These are phyloP conservation scores for Naganishia onofrii DNA, from an alignment of 768 basidiomycete genomes.

Conservation along the genomic window DNA sequence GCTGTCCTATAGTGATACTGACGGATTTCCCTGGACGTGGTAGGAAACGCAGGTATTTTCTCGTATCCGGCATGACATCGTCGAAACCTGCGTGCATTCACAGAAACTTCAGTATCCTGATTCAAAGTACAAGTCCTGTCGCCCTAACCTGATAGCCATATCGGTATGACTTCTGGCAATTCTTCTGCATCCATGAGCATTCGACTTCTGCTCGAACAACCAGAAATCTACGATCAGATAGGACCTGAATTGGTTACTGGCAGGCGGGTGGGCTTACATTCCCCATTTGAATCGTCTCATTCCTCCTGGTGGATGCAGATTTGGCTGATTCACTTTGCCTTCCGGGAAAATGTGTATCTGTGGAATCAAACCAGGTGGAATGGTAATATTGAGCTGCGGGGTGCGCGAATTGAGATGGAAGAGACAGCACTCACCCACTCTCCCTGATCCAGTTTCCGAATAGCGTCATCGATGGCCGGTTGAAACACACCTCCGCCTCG, in stretches of 20 bases:
- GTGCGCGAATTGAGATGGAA: neutral
- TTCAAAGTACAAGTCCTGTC: neutral
- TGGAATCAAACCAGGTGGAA: neutral
- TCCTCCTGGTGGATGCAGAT: slow-evolving; percentile 43
- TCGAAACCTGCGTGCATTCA: slow-evolving; percentile 65
- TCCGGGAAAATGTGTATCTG: slow-evolving; percentile 89
- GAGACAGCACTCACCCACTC: slow-evolving; percentile 67
- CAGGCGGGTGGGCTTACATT: slow-evolving; percentile 59
- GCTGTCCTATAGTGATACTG: slow-evolving; percentile 75
- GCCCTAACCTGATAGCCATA: slow-evolving; percentile 79
- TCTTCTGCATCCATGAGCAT: slow-evolving; percentile 68
- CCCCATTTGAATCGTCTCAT: slow-evolving; percentile 92
- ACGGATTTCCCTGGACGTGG: slow-evolving; percentile 64
- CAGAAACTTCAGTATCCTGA: neutral
- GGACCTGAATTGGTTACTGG: slow-evolving; percentile 35
- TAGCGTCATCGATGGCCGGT: slow-evolving; percentile 76
- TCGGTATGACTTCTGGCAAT: slow-evolving; percentile 80
- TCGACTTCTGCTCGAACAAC: slow-evolving; percentile 49
- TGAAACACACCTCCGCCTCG: slow-evolving; percentile 88
- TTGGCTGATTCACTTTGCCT: slow-evolving; percentile 75
- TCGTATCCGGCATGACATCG: slow-evolving; percentile 82
- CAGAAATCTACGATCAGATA: slow-evolving; percentile 6
- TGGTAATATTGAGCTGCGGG: too few relatives aligned
- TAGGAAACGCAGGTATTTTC: slow-evolving; percentile 68
- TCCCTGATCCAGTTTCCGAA: slow-evolving; percentile 73